Conservation (phyloP, 139 green algal genomes). For the Marvania coccoides region DNA sequence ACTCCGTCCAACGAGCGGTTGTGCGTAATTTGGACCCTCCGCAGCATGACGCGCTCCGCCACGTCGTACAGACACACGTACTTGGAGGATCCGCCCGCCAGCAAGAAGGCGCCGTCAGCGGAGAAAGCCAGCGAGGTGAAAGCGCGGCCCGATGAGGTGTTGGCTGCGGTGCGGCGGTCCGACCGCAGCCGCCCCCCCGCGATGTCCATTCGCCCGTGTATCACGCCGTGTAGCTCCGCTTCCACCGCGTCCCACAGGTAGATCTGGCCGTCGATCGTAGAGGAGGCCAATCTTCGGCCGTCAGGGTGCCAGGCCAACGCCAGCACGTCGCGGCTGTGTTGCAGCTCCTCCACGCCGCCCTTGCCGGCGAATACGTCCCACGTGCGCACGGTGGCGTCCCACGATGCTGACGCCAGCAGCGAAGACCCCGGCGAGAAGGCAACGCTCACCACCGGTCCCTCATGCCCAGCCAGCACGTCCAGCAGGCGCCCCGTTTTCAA, state of each 20-base stretch:
- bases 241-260: constrained; percentile 89
- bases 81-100: constrained; percentile 72
- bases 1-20: constrained; percentile 88
- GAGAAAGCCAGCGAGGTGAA: constrained; percentile 86
- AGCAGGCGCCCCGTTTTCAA: constrained; percentile 86
- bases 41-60: constrained; percentile 80
- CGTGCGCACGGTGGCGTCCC: constrained; percentile 77
- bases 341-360: constrained; percentile 64
- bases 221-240: constrained; percentile 57
- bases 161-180: constrained; percentile 64
- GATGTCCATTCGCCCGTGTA: constrained; percentile 86
- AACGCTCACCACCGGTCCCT: constrained; percentile 79
- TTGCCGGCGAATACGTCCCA: constrained; percentile 84
- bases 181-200: constrained; percentile 56
- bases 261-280: constrained; percentile 88
- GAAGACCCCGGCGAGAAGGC: constrained; percentile 66
- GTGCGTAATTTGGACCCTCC: constrained; percentile 70
- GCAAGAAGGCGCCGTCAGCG: constrained; percentile 80
- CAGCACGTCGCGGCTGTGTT: constrained; percentile 90
- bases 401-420: constrained; percentile 75
- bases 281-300: constrained; percentile 75
- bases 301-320: constrained; percentile 78
- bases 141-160: constrained; percentile 52
- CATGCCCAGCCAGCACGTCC: constrained; percentile 86
- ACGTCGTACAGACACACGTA: constrained; percentile 97